Conservation (phyloP, 2,329 filamentous ascomycete genomes). For the Colletotrichum karsti region DNA sequence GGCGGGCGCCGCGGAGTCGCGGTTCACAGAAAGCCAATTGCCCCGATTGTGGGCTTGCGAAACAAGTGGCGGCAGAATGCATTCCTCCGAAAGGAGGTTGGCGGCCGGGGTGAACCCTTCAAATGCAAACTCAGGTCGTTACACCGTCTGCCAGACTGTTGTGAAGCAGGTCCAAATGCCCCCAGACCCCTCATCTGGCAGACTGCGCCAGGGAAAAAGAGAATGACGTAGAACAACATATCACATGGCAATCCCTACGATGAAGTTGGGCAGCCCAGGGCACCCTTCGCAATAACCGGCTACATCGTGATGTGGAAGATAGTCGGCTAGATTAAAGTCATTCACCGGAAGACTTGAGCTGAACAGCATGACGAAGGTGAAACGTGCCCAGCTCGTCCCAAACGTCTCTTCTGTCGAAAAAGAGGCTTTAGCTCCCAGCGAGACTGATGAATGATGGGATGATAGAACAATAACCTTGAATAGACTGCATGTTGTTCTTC, state of each 20-base stretch:
- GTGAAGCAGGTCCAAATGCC: neutral
- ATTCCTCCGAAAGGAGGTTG: neutral
- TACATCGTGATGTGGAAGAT: neutral
- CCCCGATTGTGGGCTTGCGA: neutral
- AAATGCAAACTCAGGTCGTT: neutral
- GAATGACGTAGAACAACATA: neutral
- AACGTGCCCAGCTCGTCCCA: slow-evolving; percentile 10
- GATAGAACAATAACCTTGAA: slow-evolving; percentile 9
- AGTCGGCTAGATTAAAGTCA: neutral
- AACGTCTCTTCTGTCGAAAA: neutral
- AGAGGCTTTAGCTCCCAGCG: neutral
- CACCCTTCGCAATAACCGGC: neutral
- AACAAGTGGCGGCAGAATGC: neutral
- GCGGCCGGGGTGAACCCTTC: slow-evolving; percentile 16
- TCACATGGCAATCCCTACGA: neutral
- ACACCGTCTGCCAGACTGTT: neutral
- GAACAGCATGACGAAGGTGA: slow-evolving; percentile 2
- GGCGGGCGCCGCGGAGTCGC: neutral
- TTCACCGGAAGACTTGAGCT: slow-evolving; percentile 4
- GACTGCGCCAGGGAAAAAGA: too few relatives aligned
- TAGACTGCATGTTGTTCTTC: neutral
- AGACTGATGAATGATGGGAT: slow-evolving; percentile 15
- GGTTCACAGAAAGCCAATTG: neutral
- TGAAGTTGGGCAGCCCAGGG: neutral
- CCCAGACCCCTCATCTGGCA: too few relatives aligned